Conservation (phyloP, 257 asterid genomes). For the Nyctanthes arbortristis region DNA sequence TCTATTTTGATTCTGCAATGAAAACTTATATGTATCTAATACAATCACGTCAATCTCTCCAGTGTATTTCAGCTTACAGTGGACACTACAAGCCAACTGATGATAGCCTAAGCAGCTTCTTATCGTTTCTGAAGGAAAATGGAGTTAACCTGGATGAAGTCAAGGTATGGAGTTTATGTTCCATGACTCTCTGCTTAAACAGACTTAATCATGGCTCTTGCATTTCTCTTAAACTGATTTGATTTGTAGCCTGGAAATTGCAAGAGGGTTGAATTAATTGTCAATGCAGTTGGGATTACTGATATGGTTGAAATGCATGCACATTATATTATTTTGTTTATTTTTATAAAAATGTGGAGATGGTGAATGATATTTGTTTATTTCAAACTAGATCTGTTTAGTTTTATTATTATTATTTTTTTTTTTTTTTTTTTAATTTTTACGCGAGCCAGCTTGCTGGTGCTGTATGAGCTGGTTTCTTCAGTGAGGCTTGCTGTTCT, state of each 20-base stretch:
- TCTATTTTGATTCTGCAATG: neutral
- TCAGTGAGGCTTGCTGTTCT: neutral
- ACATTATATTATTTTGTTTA: neutral
- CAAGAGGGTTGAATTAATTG: neutral
- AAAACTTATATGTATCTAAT: slow-evolving; percentile 20
- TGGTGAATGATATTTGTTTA: neutral
- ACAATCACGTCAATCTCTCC: slow-evolving; percentile 19
- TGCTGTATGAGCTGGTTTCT: neutral
- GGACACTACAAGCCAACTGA: slow-evolving; percentile 55
- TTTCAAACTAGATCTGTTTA: neutral
- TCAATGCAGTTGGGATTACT: neutral
- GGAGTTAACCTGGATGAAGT: slow-evolving; percentile 45
- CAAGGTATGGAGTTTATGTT: slow-evolving; percentile 31
- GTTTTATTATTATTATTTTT: neutral
- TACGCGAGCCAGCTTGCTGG: neutral
- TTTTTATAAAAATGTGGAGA: no score
- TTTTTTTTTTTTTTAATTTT: neutral
- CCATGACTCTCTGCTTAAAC: neutral
- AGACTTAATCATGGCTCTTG: neutral
- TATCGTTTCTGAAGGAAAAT: slow-evolving; percentile 37
- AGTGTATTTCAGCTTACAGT: slow-evolving; percentile 52
- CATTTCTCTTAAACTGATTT: neutral
- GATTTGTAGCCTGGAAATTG: neutral
- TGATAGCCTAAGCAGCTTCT: slow-evolving; percentile 42
- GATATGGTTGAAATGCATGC: neutral